Conservation (phyloP, 1,139 yeast species). For the Entelexis paramagnoliae region DNA sequence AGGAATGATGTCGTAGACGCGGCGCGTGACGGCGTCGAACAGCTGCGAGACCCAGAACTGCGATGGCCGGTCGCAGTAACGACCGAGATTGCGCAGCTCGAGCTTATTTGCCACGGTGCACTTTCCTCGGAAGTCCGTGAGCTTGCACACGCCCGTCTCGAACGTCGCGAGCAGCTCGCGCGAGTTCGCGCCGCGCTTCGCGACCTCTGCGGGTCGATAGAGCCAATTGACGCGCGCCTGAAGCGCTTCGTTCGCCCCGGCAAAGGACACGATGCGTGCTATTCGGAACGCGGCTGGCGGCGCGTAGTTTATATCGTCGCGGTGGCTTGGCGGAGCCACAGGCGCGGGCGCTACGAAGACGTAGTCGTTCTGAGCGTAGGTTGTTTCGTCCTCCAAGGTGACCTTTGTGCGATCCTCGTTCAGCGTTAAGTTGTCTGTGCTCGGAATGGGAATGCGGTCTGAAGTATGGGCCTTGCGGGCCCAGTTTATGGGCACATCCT, state of each 20-base stretch:
- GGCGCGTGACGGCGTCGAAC: conserved; percentile 77
- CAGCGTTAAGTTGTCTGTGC: conserved; percentile 18
- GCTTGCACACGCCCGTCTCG: conserved; percentile 78
- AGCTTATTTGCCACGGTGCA: conserved; percentile 59
- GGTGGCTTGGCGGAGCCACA: neutral
- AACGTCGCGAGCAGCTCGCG: conserved; percentile 72
- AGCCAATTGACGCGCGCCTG: conserved; percentile 78
- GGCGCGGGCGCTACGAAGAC: conserved; percentile 46
- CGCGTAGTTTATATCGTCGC: conserved; percentile 6
- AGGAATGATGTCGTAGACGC: conserved; percentile 71
- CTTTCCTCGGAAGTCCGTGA: conserved; percentile 64
- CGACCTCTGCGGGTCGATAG: conserved; percentile 76
- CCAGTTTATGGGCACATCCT: conserved; percentile 31
- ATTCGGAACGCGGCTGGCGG: conserved; percentile 27
- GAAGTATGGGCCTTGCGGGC: conserved; percentile 28
- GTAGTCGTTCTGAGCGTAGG: conserved; percentile 41
- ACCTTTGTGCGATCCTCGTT: conserved; percentile 24
- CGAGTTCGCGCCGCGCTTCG: conserved; percentile 48
- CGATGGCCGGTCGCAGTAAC: conserved; percentile 52
- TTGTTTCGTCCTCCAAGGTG: conserved; percentile 31
- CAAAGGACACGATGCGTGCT: conserved; percentile 75
- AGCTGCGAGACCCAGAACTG: conserved; percentile 76
- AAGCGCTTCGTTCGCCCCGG: conserved; percentile 47
- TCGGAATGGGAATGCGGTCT: conserved; percentile 30
- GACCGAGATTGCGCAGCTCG: conserved; percentile 42